Base-by-base conservation (phyloP, 1,284 basidiomycete species). In the Coniophora puteana region DNA sequence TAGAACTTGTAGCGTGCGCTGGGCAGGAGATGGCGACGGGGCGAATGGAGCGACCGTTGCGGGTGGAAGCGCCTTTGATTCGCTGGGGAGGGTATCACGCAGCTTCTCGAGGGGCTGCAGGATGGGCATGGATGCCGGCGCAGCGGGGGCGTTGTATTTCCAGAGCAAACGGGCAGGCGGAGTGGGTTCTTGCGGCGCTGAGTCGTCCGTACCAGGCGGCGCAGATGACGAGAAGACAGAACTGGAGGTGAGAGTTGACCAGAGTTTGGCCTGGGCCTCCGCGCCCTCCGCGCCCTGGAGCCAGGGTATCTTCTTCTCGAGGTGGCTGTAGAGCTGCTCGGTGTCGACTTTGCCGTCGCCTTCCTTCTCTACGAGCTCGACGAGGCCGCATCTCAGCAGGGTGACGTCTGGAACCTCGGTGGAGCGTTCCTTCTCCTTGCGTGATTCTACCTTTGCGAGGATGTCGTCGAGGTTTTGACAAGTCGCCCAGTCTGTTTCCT, bases 381-480 rank as follows among this genome's bases (percentile, higher is more conserved):
- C 61, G 25, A 86, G 63, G 3, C 71, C 76, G 49, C 80, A 84
- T 13, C 85, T 72, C 32, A 88, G 64, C 8, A 86, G 57, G 0
- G 78, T 77, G 8, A 76, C 50, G 13, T 67, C 61, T 4, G 78
- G 71, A 8, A 83, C 56, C 5, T 63, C 59, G 11, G 59, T 50
- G 34, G 63, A 53, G 7, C 62, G 59, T 1, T 63, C 58, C 23
- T 54, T 47, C 23, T 62, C 52, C 20, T n/a, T n/a, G 54, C 41
- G 36, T 22, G 14, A 27, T 33, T n/a, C 25, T 14, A 14, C 29
- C 51, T 17, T 58, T 58, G 24, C 53, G 62, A 58, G 47, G 22
- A 83, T 57, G 26, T 78, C 73, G 22, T 73, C 62, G 10, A 85
- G 51, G 4, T 69, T 64, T 34, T 65, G 61, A 40, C 70, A 80